Evolutionary conservation across 2,329 filamentous ascomycete genomes (phyloP), one percentile per base, ranked within the genome.

Genomic region (Fusarium albidum): DNA sequence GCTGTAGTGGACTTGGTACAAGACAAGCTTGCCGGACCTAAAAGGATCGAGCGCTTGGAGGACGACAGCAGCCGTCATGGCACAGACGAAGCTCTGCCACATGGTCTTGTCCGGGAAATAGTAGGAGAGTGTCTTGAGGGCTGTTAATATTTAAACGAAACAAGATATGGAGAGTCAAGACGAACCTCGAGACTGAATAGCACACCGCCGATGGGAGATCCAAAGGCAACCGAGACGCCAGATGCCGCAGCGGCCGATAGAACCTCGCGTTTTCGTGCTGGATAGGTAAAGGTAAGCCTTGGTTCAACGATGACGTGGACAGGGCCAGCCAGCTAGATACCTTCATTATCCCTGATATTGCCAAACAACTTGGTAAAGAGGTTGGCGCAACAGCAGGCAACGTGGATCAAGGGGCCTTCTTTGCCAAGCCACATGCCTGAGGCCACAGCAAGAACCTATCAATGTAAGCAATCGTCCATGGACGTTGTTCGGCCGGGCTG

Each of bases 81-180:
- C 95, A 68, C 95, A 98, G 33, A 99, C 95, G 69, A 99, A 99
- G 68, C 92, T 96, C 72, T 97, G 95, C 95, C 95, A 99, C 95
- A 99, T 98, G 9, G 95, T 98, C 75, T 98, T 98, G 75, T 98
- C 94, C 0, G 95, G 94, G 65, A 98, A 98, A 73, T 97, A 98
- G 72, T 97, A 98, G 1, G 92, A 96, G 3, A 98, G 79, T 90
- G 53, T n/a, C 18, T 60, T 12, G n/a, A 3, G 10, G 18, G 13
- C 8, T 17, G 33, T 62, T 8, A 60, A 39, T 28, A 41, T 35
- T 15, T 21, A 25, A n/a, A 27, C 21, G 21, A 6, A 14, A 2
- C 2, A 5, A 14, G 13, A 37, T 13, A 14, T 3, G 6, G 25
- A 8, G 28, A 13, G 9, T 21, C 25, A 11, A n/a, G 18, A 21